phyloP scores from a whole-genome alignment of 768 basidiomycete genomes.

The Naganishia antarctica region DNA sequence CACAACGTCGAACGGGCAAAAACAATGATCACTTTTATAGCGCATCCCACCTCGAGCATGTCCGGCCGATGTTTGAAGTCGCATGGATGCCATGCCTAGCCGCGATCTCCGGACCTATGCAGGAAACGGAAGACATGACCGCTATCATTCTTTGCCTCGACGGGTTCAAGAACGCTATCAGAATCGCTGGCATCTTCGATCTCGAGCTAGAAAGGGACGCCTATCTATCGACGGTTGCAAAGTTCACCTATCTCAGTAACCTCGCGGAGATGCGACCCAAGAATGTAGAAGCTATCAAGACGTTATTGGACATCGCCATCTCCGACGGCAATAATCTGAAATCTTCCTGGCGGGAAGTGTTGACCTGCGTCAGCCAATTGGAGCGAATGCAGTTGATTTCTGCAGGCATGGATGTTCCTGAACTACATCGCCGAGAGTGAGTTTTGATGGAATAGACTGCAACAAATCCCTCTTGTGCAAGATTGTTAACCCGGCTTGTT shows the following conservation, averaged over 20 bases:
- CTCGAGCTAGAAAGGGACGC: slow-evolving; percentile 96
- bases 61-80: slow-evolving; percentile 97
- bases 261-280: slow-evolving; percentile 98
- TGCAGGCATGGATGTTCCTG: slow-evolving; percentile 77
- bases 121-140: slow-evolving; percentile 90
- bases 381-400: slow-evolving; percentile 98
- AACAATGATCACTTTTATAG: slow-evolving; percentile 85
- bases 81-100: slow-evolving; percentile 99
- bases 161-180: slow-evolving; percentile 95
- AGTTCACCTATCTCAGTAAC: slow-evolving; percentile 97
- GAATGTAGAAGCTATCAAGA: slow-evolving; percentile 98
- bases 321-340: slow-evolving; percentile 96
- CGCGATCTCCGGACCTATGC: slow-evolving; percentile 85
- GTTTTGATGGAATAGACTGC: slow-evolving; percentile 35
- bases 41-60: slow-evolving; percentile 92
- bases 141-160: slow-evolving; percentile 86
- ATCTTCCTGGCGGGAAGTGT: slow-evolving; percentile 90
- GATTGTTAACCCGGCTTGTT: background rate
- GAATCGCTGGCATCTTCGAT: slow-evolving; percentile 93
- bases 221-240: slow-evolving; percentile 90
- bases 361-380: slow-evolving; percentile 94
- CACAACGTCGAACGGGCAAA: slow-evolving; percentile 77
- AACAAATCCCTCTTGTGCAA: too few relatives aligned
- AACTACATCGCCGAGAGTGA: slow-evolving; percentile 74
- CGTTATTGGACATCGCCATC: slow-evolving; percentile 86